These are phyloP conservation scores for Metarhizium guizhouense DNA, from an alignment of 2,329 filamentous ascomycete genomes.

Conservation along the genomic window DNA sequence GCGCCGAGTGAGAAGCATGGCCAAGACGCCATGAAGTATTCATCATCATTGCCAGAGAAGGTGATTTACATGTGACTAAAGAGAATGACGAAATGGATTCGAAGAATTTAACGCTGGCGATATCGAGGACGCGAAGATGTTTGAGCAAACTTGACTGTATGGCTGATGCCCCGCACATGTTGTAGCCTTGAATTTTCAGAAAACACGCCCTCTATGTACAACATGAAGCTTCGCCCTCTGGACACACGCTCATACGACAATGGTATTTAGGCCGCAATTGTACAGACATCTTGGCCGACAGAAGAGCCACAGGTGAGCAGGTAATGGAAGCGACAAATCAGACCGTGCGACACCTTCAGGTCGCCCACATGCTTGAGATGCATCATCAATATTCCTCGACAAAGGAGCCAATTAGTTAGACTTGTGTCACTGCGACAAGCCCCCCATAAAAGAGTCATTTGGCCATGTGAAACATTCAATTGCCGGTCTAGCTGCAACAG, in stretches of 20 bases:
- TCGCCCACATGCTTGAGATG: too few relatives aligned
- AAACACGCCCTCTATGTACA: not conserved
- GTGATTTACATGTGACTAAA: not conserved
- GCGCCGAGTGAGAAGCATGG: not conserved
- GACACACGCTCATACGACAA: not conserved
- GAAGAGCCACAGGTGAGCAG: too few relatives aligned
- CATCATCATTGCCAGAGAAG: not conserved
- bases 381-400: too few relatives aligned
- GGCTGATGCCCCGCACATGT: not conserved
- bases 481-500: too few relatives aligned
- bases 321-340: too few relatives aligned
- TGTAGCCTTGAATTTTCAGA: not conserved
- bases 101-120: not conserved
- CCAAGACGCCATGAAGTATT: not conserved
- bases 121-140: not conserved
- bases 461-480: too few relatives aligned
- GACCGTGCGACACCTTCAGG: too few relatives aligned
- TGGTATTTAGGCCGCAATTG: too few relatives aligned
- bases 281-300: not conserved
- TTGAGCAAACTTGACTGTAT: not conserved
- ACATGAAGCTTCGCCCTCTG: not conserved
- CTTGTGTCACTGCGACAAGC: too few relatives aligned
- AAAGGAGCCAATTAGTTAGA: too few relatives aligned
- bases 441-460: too few relatives aligned
- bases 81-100: not conserved